phyloP scores from a whole-genome alignment of 768 basidiomycete genomes.

The Candolleomyces eurysporus region DNA sequence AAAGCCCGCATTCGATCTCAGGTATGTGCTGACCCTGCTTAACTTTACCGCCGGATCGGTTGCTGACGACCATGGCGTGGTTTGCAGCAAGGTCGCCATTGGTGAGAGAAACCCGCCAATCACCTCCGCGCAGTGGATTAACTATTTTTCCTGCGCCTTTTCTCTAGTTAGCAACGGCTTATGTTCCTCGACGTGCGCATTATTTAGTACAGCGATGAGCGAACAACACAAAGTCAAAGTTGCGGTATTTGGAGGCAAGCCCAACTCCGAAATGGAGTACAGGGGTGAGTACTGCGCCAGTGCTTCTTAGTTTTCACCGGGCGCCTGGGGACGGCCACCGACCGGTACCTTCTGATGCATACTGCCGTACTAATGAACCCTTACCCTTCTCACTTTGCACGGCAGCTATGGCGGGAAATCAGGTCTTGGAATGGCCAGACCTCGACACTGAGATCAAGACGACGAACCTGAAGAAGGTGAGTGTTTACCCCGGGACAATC shows the following conservation, averaged over 20 bases:
- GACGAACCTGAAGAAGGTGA: slow-evolving; percentile 46
- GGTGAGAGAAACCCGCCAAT: slow-evolving; percentile 24
- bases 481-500: slow-evolving; percentile 12
- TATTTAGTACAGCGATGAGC: slow-evolving; percentile 62
- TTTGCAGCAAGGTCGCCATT: slow-evolving; percentile 41
- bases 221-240: slow-evolving; percentile 53
- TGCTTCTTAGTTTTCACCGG: background rate
- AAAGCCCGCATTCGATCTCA: slow-evolving; percentile 27
- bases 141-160: background rate
- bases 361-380: background rate
- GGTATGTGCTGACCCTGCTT: slow-evolving; percentile 21
- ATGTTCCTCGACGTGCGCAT: slow-evolving; percentile 63
- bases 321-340: background rate
- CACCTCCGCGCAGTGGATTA: background rate
- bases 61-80: background rate
- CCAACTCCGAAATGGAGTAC: slow-evolving; percentile 47
- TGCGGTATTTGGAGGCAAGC: slow-evolving; percentile 58
- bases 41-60: background rate
- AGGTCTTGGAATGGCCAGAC: slow-evolving; percentile 61
- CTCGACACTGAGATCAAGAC: slow-evolving; percentile 63
- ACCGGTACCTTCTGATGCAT: background rate
- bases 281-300: slow-evolving; percentile 32
- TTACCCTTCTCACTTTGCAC: background rate
- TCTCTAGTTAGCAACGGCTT: slow-evolving; percentile 38
- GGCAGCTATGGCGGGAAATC: slow-evolving; percentile 57